A percentile compares a stretch with the other conserved stretches of the same genome.
phyloP scores from a whole-genome alignment of 169 alveolate species.

The Babesia sp. region DNA sequence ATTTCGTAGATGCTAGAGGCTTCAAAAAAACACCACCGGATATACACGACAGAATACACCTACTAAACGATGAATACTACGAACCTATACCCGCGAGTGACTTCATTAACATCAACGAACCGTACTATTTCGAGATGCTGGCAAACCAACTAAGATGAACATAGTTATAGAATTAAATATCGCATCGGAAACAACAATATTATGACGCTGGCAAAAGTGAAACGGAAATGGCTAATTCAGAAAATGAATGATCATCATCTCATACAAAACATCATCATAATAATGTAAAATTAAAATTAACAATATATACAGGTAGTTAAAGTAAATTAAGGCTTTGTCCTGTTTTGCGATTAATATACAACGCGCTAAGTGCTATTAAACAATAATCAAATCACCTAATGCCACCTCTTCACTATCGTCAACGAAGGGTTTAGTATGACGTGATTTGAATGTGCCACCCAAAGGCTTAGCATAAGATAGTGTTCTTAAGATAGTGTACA shows the following conservation, averaged over 20 bases:
- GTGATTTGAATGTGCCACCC: constrained; percentile 10
- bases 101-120: constrained; percentile 24
- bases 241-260: no score
- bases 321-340: no score
- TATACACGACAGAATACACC: constrained; percentile 23
- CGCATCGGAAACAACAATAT: no score
- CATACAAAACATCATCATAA: no score
- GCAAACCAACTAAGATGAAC: constrained; percentile 5
- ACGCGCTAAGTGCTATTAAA: not conserved
- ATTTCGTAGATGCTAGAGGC: not conserved
- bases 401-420: not conserved
- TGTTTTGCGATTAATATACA: no score
- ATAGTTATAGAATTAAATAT: not conserved
- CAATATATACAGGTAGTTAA: no score
- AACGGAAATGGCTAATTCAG: no score
- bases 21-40: constrained; percentile 28
- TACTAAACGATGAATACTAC: constrained; percentile 22
- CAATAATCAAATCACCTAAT: constrained; percentile 17
- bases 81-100: constrained; percentile 26
- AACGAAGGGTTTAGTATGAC: not conserved
- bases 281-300: no score
- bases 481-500: constrained; percentile 67
- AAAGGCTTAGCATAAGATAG: constrained; percentile 69
- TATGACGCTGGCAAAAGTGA: no score
- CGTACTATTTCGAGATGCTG: constrained; percentile 23